phyloP scores from a whole-genome alignment of 2,329 filamentous ascomycete genomes.

The Zymoseptoria crescenta region DNA sequence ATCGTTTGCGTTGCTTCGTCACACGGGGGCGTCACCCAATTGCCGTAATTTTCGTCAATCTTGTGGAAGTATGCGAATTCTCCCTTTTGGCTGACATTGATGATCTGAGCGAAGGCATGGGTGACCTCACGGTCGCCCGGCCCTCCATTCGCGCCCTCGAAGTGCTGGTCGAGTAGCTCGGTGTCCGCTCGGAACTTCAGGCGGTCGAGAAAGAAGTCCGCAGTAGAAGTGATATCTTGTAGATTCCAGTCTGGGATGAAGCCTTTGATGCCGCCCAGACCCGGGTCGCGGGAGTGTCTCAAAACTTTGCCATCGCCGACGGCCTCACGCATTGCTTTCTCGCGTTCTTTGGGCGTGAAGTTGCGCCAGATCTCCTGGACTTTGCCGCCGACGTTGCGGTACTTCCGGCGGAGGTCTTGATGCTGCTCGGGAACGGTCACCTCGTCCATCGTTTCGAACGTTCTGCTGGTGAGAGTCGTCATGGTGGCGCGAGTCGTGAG shows the following conservation, averaged over 20 bases:
- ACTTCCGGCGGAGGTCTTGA: conserved; percentile 11
- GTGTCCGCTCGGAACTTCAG: conserved; percentile 9
- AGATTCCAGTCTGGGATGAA: conserved; percentile 12
- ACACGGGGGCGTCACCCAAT: conserved; percentile 1
- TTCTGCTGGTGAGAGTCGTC: background rate
- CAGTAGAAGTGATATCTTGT: conserved; percentile 9
- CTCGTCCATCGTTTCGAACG: conserved; percentile 5
- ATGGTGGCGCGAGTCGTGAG: background rate
- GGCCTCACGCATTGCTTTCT: conserved; percentile 9
- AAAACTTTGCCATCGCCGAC: conserved; percentile 6
- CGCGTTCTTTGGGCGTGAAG: conserved; percentile 13
- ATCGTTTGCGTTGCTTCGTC: conserved; percentile 3
- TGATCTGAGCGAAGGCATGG: conserved; percentile 1
- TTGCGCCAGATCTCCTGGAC: conserved; percentile 10
- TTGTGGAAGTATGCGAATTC: conserved; percentile 2
- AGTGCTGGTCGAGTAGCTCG: conserved; percentile 5
- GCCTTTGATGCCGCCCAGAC: background rate
- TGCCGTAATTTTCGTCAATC: conserved; percentile 6
- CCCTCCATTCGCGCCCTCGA: conserved; percentile 5
- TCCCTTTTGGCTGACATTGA: background rate
- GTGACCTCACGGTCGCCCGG: conserved; percentile 6
- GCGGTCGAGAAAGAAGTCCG: conserved; percentile 9
- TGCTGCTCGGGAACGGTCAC: conserved; percentile 8
- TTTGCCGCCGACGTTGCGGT: conserved; percentile 11
- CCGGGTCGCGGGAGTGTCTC: conserved; percentile 7